Percentiles rank a stretch among this genome's conserved stretches.
Evolutionary conservation across 305 asterid species (phyloP).

Genomic region (Fraxinus paxiana): DNA sequence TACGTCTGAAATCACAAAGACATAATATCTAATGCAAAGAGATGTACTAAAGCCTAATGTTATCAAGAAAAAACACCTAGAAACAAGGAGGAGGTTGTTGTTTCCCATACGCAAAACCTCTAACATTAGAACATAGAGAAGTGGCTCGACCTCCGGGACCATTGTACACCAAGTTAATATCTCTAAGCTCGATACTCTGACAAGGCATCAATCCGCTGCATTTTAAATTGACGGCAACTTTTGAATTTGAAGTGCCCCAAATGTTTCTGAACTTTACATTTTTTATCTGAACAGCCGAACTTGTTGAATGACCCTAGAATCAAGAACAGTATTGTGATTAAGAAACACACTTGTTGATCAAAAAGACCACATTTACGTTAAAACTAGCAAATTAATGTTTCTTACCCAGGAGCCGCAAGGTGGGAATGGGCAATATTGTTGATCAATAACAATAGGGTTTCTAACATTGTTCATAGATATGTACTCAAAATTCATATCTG

Average conservation of each 20-base stretch:
- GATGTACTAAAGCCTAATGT: background rate
- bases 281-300: slow-evolving; percentile 48
- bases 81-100: slow-evolving; percentile 48
- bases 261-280: slow-evolving; percentile 63
- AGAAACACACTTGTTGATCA: background rate
- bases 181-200: slow-evolving; percentile 40
- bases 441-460: slow-evolving; percentile 52
- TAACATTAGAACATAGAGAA: slow-evolving; percentile 43
- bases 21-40: background rate
- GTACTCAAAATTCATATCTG: slow-evolving; percentile 31
- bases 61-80: slow-evolving; percentile 11
- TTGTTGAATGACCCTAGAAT: slow-evolving; percentile 1
- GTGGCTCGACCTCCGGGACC: slow-evolving; percentile 42
- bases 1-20: background rate
- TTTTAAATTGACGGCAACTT: slow-evolving; percentile 41
- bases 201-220: slow-evolving; percentile 61
- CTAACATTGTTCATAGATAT: slow-evolving; percentile 33
- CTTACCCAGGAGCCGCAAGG: slow-evolving; percentile 23
- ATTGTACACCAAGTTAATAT: slow-evolving; percentile 44
- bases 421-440: slow-evolving; percentile 41
- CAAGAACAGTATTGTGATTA: background rate
- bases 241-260: slow-evolving; percentile 43
- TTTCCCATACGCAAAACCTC: slow-evolving; percentile 44
- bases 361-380: background rate
- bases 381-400: background rate